Percentiles rank a stretch among this genome's conserved stretches.
Conservation (phyloP, 805 yeast genomes). For the Diddensiella transvaalensis region DNA sequence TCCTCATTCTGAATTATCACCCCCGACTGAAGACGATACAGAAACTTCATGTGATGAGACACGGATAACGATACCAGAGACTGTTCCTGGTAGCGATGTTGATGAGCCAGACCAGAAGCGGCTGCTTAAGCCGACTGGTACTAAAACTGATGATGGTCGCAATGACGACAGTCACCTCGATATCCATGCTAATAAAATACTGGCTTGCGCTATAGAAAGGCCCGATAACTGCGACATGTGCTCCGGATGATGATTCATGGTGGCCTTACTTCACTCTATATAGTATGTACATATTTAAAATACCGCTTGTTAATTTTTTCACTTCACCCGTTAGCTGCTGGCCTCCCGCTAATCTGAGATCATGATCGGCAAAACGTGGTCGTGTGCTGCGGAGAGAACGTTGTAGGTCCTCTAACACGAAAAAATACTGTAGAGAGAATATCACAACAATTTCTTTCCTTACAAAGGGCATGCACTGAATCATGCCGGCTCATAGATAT, state of each 20-base stretch:
- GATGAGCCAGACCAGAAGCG: background rate
- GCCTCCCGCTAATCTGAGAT: no score
- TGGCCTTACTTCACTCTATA: background rate
- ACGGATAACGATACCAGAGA: background rate
- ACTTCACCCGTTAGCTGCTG: no score
- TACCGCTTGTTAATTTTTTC: background rate
- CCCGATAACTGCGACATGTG: slow-evolving; percentile 96
- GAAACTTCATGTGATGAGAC: background rate
- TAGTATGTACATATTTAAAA: background rate
- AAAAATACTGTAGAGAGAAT: no score
- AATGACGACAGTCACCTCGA: background rate
- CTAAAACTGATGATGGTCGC: background rate
- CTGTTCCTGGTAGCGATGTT: background rate
- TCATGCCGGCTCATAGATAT: no score
- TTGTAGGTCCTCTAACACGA: no score
- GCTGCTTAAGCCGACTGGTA: background rate
- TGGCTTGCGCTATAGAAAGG: background rate
- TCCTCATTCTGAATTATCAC: background rate
- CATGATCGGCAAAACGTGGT: no score
- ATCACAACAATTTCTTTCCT: no score
- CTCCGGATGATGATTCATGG: slow-evolving; percentile 71
- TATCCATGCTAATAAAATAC: background rate
- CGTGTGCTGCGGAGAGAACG: no score
- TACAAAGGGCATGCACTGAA: no score
- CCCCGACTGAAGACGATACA: background rate